Evolutionary conservation across 225 moss, liverwort and hornwort species (phyloP).

Genomic region (Polytrichum formosum): DNA sequence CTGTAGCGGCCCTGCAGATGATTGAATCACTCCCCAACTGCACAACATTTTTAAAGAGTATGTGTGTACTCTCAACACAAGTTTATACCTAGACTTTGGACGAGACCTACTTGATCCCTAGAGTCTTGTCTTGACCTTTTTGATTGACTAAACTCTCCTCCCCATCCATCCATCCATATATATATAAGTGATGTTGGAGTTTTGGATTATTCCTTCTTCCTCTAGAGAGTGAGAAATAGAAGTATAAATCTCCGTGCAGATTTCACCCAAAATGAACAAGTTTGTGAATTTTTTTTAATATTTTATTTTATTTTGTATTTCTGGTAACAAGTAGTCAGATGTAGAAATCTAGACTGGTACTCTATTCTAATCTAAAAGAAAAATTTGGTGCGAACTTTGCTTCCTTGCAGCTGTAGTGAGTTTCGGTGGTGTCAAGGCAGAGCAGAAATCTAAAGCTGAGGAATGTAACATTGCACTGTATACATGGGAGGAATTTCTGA

Average conservation of each 20-base stretch:
- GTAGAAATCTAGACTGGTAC: too few species aligned
- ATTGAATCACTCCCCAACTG: slow-evolving; percentile 49
- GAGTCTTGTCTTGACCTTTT: too few species aligned
- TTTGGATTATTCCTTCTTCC: too few species aligned
- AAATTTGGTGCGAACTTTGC: not conserved
- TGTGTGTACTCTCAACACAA: not conserved
- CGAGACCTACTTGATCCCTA: too few species aligned
- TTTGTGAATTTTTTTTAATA: too few species aligned
- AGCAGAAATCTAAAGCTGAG: slow-evolving; percentile 42
- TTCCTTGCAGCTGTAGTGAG: slow-evolving; percentile 56
- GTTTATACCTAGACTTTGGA: too few species aligned
- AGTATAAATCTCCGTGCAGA: not conserved
- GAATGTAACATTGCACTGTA: slow-evolving; percentile 32
- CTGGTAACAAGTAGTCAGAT: too few species aligned
- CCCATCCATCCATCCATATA: too few species aligned
- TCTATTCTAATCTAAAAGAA: not conserved
- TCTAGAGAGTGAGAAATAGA: not conserved
- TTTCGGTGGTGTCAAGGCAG: slow-evolving; percentile 41
- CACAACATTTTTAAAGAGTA: slow-evolving; percentile 38
- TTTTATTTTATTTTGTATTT: too few species aligned
- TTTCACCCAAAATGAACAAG: too few species aligned
- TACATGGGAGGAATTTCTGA: slow-evolving; percentile 56
- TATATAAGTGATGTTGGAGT: too few species aligned
- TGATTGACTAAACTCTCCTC: too few species aligned
- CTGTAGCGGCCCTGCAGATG: slow-evolving; percentile 31